phyloP scores from a whole-genome alignment of 352 stramenopile genomes.

The Blastocystis sp. region DNA sequence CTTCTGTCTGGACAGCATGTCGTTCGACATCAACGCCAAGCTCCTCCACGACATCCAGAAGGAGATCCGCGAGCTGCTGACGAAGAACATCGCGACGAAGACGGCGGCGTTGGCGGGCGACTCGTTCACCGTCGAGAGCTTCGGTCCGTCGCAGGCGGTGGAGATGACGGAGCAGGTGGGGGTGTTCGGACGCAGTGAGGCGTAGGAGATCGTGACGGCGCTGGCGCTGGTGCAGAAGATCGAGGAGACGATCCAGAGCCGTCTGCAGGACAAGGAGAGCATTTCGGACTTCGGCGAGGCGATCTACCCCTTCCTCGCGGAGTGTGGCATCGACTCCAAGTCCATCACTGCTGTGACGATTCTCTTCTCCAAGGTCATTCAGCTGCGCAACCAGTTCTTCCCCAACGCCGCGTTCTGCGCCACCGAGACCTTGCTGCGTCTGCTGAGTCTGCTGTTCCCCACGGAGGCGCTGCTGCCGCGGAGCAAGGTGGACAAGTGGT shows the following conservation, averaged over 20 bases:
- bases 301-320: slow-evolving; percentile 27
- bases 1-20: slow-evolving; percentile 90
- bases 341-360: not conserved
- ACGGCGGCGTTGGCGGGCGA: slow-evolving; percentile 79
- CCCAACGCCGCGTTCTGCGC: slow-evolving; percentile 21
- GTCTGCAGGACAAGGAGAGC: not conserved
- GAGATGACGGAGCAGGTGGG: not conserved
- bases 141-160: not conserved
- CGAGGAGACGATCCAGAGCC: slow-evolving; percentile 76
- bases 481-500: slow-evolving; percentile 38
- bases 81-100: not conserved
- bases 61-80: slow-evolving; percentile 73
- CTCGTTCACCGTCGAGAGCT: slow-evolving; percentile 76
- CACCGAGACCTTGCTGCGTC: slow-evolving; percentile 26
- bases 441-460: slow-evolving; percentile 12
- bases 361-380: not conserved
- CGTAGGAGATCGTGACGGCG: not conserved
- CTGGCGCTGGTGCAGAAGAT: slow-evolving; percentile 80
- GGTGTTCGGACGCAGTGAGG: not conserved
- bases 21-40: slow-evolving; percentile 91
- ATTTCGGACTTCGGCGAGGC: not conserved
- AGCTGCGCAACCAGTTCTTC: slow-evolving; percentile 37
- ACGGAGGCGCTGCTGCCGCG: not conserved
- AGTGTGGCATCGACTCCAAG: slow-evolving; percentile 49
- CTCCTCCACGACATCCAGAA: slow-evolving; percentile 91